Evolutionary conservation across 768 basidiomycete species (phyloP), one percentile per base, ranked within the genome.

Genomic region (Tephrocybe sp.): DNA sequence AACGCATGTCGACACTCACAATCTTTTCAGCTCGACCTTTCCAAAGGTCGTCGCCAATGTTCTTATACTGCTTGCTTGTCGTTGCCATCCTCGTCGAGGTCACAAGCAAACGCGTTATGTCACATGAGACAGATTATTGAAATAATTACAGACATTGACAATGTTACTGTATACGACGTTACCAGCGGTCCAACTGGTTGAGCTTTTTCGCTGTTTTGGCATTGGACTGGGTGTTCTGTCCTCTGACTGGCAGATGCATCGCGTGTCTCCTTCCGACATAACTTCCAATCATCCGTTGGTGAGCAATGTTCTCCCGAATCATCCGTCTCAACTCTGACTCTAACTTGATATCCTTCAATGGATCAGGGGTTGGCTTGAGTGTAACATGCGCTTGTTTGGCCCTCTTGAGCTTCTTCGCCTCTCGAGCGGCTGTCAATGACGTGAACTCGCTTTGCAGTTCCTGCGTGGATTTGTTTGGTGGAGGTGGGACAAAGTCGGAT

Each of bases 1-100:
- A 43, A 36, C 19, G 25, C 13, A 24, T 28, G 26, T 35, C 19
- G 28, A 27, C 28, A 62, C 91, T 65, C 65, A 95, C 95, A 37
- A 95, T 90, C 77, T 98, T 98, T 69, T 99, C 97, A 2, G 92
- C 83, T 36, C 92, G 80, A 27, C 84, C 77, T 66, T 97, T 98
- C 94, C 95, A 98, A 26, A 97, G 79, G 65, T 98, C 97, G 61
- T 99, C 96, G 26, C 93, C 92, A 52, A 92, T 83, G 54, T 74
- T 80, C 65, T 93, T 95, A 72, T 89, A 88, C 58, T 92, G 89
- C 64, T 90, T 91, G 71, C 80, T 84, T 44, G 80, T 78, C 41
- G 86, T 81, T 47, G 86, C 82, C 87, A 88, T 88, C 9, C 22
- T 3, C 19, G 32, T 34, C 15, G 32, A 37, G 26, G 54, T 45